Percentiles rank a stretch among this genome's conserved stretches.
Conservation (phyloP, 2,329 filamentous ascomycete species). For the Fusarium chlamydosporum region DNA sequence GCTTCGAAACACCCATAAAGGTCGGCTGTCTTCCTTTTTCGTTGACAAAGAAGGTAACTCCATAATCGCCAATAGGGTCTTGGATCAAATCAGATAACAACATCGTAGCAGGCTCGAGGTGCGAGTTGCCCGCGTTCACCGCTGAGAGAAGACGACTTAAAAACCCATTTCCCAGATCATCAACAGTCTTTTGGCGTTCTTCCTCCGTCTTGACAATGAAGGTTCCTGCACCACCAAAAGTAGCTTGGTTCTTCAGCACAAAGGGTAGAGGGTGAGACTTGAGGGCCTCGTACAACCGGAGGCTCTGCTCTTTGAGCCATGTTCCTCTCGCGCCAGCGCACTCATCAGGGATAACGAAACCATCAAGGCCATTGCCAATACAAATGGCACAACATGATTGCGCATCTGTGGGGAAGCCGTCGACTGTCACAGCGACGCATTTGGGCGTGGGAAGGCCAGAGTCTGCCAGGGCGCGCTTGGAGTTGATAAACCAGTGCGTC, state of each 20-base stretch:
- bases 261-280: conserved; percentile 51
- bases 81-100: conserved; percentile 53
- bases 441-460: conserved; percentile 55
- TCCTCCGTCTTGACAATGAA: conserved; percentile 51
- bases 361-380: conserved; percentile 10
- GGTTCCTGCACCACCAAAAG: conserved; percentile 56
- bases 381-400: conserved; percentile 50
- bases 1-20: conserved; percentile 55
- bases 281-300: conserved; percentile 47
- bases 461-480: conserved; percentile 54
- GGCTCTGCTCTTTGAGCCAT: conserved; percentile 52
- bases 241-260: conserved; percentile 58
- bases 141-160: conserved; percentile 52
- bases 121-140: conserved; percentile 51
- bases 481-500: conserved; percentile 56
- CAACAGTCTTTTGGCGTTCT: conserved; percentile 47
- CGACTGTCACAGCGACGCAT: conserved; percentile 48
- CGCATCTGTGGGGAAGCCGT: conserved; percentile 35
- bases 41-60: conserved; percentile 55
- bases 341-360: conserved; percentile 45
- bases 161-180: conserved; percentile 48
- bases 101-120: conserved; percentile 53
- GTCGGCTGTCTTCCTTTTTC: conserved; percentile 43
- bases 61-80: conserved; percentile 53
- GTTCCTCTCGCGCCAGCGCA: conserved; percentile 50